Evolutionary conservation across 208 protist species (phyloP).

Genomic region (Crithidia sp.): DNA sequence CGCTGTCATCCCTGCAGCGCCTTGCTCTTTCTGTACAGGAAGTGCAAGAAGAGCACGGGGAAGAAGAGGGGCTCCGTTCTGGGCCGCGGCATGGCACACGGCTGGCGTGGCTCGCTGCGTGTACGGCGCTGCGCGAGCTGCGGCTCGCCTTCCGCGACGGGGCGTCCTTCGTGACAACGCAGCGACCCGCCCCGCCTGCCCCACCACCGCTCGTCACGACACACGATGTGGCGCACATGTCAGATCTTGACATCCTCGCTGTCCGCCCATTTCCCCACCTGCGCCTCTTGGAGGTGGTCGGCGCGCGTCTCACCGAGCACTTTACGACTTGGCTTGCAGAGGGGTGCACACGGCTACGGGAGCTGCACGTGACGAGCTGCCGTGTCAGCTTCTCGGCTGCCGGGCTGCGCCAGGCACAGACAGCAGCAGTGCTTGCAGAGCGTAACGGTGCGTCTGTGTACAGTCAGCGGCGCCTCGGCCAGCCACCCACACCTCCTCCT

Average conservation of each 20-base stretch:
- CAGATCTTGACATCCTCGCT: neutral
- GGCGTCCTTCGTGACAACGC: neutral
- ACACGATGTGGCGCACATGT: neutral
- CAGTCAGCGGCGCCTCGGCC: no score
- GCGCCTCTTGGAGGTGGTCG: neutral
- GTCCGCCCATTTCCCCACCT: conserved; percentile 7
- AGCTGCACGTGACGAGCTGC: neutral
- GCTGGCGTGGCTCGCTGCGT: conserved; percentile 18
- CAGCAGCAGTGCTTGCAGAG: no score
- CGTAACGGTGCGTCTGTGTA: no score
- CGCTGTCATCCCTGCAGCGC: neutral
- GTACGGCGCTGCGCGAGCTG: conserved; percentile 14
- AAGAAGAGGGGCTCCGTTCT: neutral
- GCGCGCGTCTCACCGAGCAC: conserved; percentile 1
- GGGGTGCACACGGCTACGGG: conserved; percentile 11
- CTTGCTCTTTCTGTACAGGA: conserved; percentile 6
- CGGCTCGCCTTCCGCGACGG: conserved; percentile 21
- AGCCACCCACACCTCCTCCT: neutral
- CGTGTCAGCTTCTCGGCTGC: neutral
- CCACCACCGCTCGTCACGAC: neutral
- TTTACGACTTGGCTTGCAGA: conserved; percentile 17
- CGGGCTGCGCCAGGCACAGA: neutral
- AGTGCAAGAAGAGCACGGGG: neutral
- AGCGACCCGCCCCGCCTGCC: neutral
- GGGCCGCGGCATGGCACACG: neutral